phyloP scores from a whole-genome alignment of 139 green algal species.

The Trebouxia sp. region DNA sequence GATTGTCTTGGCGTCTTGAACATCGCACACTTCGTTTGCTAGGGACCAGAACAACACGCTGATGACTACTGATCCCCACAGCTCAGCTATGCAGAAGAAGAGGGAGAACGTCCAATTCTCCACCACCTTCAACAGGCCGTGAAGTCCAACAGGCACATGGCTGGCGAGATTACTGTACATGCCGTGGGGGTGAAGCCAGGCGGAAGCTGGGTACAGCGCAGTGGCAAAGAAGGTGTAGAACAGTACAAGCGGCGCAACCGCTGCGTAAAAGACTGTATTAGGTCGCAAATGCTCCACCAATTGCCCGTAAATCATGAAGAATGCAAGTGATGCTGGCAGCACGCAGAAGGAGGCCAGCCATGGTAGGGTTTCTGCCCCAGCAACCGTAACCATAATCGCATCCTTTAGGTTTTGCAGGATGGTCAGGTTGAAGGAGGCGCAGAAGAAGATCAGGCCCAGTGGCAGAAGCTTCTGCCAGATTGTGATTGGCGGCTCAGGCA shows the following conservation, averaged over 20 bases:
- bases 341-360: slow-evolving; percentile 78
- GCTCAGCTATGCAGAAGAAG: slow-evolving; percentile 84
- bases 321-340: slow-evolving; percentile 73
- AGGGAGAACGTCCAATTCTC: slow-evolving; percentile 85
- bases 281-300: slow-evolving; percentile 59
- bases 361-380: slow-evolving; percentile 82
- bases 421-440: slow-evolving; percentile 79
- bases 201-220: slow-evolving; percentile 72
- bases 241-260: slow-evolving; percentile 40
- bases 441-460: slow-evolving; percentile 78
- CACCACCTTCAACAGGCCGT: slow-evolving; percentile 71
- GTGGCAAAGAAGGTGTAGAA: slow-evolving; percentile 79
- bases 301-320: slow-evolving; percentile 69
- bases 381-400: slow-evolving; percentile 75
- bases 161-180: slow-evolving; percentile 45
- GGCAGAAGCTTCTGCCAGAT: slow-evolving; percentile 76
- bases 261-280: slow-evolving; percentile 67
- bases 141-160: slow-evolving; percentile 61
- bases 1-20: slow-evolving; percentile 62
- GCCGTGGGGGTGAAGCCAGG: slow-evolving; percentile 68
- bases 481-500: slow-evolving; percentile 46
- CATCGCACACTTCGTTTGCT: slow-evolving; percentile 64
- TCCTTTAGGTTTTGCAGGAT: slow-evolving; percentile 83
- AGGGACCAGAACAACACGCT: slow-evolving; percentile 83
- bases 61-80: slow-evolving; percentile 87